These are phyloP conservation scores for Dryas integrifolia DNA, from an alignment of 331 rosid species.

Conservation along the genomic window DNA sequence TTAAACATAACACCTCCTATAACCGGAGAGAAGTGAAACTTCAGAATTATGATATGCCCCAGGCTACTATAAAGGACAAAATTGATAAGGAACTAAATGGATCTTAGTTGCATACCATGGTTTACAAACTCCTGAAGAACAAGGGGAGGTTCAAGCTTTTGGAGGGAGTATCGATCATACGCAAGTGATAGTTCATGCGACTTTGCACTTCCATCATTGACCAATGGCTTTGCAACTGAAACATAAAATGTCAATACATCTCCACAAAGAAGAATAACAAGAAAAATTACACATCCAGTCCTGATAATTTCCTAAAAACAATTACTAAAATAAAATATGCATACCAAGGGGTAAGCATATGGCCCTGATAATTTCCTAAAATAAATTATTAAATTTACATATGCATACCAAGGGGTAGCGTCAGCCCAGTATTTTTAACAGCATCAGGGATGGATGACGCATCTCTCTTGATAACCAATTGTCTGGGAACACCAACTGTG, in stretches of 20 bases:
- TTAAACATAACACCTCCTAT: conserved; percentile 90
- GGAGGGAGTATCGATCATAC: conserved; percentile 70
- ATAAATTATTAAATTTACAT: not conserved
- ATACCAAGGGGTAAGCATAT: conserved; percentile 54
- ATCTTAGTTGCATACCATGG: conserved; percentile 55
- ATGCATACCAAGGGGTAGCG: conserved; percentile 76
- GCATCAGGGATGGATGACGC: conserved; percentile 74
- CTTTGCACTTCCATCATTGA: conserved; percentile 87
- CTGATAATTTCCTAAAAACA: not conserved
- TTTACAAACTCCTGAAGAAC: conserved; percentile 93
- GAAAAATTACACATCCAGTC: not conserved
- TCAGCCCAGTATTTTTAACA: conserved; percentile 63
- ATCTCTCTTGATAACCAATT: conserved; percentile 80
- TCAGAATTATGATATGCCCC: conserved; percentile 15
- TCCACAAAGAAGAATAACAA: conserved; percentile 11
- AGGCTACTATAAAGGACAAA: conserved; percentile 8
- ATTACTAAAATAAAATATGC: conserved; percentile 21
- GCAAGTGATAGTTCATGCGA: conserved; percentile 88
- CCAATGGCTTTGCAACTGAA: conserved; percentile 92
- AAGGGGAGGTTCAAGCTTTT: conserved; percentile 88
- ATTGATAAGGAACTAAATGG: conserved; percentile 12
- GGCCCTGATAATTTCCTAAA: not conserved
- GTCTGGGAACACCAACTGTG: conserved; percentile 71
- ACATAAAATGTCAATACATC: conserved; percentile 25
- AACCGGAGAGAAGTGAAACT: conserved; percentile 20